Base-by-base conservation (phyloP, 2,329 filamentous ascomycete species). In the Microcera coccophila region DNA sequence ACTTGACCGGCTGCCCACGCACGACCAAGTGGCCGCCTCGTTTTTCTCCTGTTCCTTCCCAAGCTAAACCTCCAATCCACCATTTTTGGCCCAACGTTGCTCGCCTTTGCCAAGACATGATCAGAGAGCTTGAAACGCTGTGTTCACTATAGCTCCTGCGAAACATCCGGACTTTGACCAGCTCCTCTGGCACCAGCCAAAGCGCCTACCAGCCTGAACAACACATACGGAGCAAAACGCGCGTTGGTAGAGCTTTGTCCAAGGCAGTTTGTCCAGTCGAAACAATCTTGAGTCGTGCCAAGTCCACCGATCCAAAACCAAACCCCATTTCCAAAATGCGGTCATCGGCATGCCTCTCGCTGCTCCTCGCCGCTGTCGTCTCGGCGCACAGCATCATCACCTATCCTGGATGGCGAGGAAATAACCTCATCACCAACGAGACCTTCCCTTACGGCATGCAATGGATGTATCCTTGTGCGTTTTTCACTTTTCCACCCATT, bases 391-490 rank as follows among this genome's bases (percentile, higher is more conserved):
- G 78, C n/a, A 78, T 95, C 61, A 84, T 95, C 64, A 83, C 84
- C 49, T 94, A 94, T 62, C 90, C 89, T 0, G 87, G 86, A 54
- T 91, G 85, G 82, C 72, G 90, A 76, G 90, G 89, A 52, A 84
- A 95, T 72, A 94, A 89, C 63, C 78, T 95, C 49, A 77, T 85
- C 61, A 85, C 84, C 33, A 94, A 89, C 63, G 81, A 79, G 3
- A 82, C 78, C 1, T 93, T 81, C 55, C 90, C 90, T 2, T 95
- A 87, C 54, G 90, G 90, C 68, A 91, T 93, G 87, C 86, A 95
- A 71, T 96, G 90, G 90, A 82, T 84, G 64, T 95, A 95, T 72
- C 90, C 90, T 66, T 96, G 90, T 95, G 73, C 70, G 87, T 72
- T 14, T n/a, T 4, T 29, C 18, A 4, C 36, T 40, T n/a, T n/a